phyloP scores from a whole-genome alignment of 192 early-diverging fungal genomes.

The Coemansia javaensis region DNA sequence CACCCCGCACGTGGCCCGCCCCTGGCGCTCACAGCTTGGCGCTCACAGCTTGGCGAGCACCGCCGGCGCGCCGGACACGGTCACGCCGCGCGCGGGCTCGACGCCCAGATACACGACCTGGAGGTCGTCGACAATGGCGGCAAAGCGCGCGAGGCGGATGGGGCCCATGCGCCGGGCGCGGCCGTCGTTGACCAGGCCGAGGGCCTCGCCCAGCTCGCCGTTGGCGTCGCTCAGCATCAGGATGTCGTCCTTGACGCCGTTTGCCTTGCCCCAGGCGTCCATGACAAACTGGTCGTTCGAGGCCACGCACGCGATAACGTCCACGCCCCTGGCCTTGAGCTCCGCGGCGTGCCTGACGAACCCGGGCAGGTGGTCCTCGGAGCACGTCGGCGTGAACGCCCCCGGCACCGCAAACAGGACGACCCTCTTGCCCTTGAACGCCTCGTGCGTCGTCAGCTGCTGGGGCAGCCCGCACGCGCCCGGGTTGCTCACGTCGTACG shows the following conservation, averaged over 20 bases:
- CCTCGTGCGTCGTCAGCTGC: conserved; percentile 43
- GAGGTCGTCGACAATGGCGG: conserved; percentile 66
- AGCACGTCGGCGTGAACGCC: conserved; percentile 67
- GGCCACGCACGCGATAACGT: conserved; percentile 65
- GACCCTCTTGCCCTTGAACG: conserved; percentile 53
- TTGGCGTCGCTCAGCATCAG: conserved; percentile 74
- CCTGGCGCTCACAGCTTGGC: no score
- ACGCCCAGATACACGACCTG: conserved; percentile 71
- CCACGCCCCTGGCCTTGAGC: conserved; percentile 65
- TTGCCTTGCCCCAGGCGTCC: conserved; percentile 54
- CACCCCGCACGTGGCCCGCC: no score
- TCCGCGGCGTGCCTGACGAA: conserved; percentile 53
- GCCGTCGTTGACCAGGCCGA: conserved; percentile 61
- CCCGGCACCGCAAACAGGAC: conserved; percentile 62
- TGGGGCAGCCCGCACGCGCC: conserved; percentile 46
- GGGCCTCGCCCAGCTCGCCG: conserved; percentile 59
- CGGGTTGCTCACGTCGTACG: conserved; percentile 51
- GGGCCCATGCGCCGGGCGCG: conserved; percentile 61
- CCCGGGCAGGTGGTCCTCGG: conserved; percentile 62
- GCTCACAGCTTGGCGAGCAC: conserved; percentile 58
- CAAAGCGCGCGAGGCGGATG: conserved; percentile 65
- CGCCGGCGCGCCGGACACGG: conserved; percentile 54
- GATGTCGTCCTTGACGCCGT: conserved; percentile 45
- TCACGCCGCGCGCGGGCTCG: conserved; percentile 56
- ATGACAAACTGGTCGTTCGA: conserved; percentile 56